A percentile compares a stretch with the other conserved stretches of the same genome.
Conservation (phyloP, 2,329 filamentous ascomycete genomes). For the Helotiales sp. region DNA sequence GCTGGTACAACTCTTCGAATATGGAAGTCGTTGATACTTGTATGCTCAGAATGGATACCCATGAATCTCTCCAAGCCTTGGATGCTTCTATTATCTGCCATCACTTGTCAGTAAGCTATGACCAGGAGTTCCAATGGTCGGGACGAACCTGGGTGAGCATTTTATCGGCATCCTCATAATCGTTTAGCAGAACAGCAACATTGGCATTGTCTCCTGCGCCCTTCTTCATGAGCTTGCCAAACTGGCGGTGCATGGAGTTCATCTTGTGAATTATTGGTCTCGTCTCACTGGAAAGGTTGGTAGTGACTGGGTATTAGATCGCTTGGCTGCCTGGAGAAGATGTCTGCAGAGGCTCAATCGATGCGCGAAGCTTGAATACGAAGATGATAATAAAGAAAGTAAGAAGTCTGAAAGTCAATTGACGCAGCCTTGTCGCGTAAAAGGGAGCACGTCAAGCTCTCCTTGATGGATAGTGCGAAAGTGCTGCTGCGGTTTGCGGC, state of each 20-base stretch:
- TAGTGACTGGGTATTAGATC: slow-evolving; percentile 10
- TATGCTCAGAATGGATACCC: slow-evolving; percentile 69
- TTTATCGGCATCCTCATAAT: slow-evolving; percentile 78
- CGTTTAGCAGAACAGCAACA: slow-evolving; percentile 71
- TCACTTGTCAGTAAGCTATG: slow-evolving; percentile 15
- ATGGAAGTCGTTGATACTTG: slow-evolving; percentile 67
- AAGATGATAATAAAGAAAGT: slow-evolving; percentile 6
- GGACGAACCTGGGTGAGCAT: slow-evolving; percentile 66
- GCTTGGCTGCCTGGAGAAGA: slow-evolving; percentile 4
- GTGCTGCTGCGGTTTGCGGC: slow-evolving; percentile 8
- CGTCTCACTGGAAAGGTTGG: slow-evolving; percentile 5
- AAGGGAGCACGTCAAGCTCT: neutral
- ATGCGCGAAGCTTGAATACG: neutral
- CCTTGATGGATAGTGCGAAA: neutral
- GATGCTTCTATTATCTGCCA: slow-evolving; percentile 72
- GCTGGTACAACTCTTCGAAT: slow-evolving; percentile 73
- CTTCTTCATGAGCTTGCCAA: slow-evolving; percentile 69
- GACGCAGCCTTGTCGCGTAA: slow-evolving; percentile 14
- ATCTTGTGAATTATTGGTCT: slow-evolving; percentile 43
- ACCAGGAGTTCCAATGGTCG: neutral
- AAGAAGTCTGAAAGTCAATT: slow-evolving; percentile 6
- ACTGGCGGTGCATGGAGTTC: slow-evolving; percentile 73
- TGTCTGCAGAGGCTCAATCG: neutral
- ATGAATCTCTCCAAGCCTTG: slow-evolving; percentile 76
- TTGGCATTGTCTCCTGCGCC: slow-evolving; percentile 74